Evolutionary conservation across 2,329 filamentous ascomycete genomes (phyloP), one percentile per base, ranked within the genome.

Genomic region (Venturia pyrina): DNA sequence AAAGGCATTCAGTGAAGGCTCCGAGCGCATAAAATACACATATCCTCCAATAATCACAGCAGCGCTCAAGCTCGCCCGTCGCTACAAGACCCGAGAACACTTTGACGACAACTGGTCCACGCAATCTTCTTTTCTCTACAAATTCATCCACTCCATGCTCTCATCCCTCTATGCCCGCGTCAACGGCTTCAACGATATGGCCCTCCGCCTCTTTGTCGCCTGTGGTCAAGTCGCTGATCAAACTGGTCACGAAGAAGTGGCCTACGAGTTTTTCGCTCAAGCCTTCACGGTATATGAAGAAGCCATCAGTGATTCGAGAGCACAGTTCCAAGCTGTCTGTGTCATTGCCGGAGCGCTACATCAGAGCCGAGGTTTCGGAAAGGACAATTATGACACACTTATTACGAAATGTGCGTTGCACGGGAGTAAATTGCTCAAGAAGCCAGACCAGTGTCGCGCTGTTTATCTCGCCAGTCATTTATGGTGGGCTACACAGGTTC

Each of bases 221-320:
- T 96, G 92, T 73, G 95, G 95, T 28, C 93, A 97, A 78, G 89
- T 96, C 41, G 93, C 95, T 13, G 93, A 97, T 72, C 88, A 95
- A 76, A 91, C 87, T 13, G 90, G 89, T 1, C 96, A 96, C 70
- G 93, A 99, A 75, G 95, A 99, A 78, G 91, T 96, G 53, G 90
- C 92, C 13, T 99, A 99, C 75, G 95, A 99, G 74, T 99, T 96
- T 80, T 98, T 97, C 71, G 95, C 95, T 0, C 95, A 99, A 76
- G 93, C 95, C 0, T 99, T 99, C 72, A 98, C 93, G 0, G 91
- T 98, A 10, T 99, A 99, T 74, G 95, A 99, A 75, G 95, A 99
- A 76, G 89, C 91, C 0, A 90, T 99, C 69, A 95, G 91, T 68
- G 96, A 99, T 75, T 96, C 92, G 19, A 89, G 96, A 75, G 93